These are phyloP conservation scores for Fennellomyces sp. DNA, from an alignment of 371 early-diverging fungal genomes.

Conservation along the genomic window DNA sequence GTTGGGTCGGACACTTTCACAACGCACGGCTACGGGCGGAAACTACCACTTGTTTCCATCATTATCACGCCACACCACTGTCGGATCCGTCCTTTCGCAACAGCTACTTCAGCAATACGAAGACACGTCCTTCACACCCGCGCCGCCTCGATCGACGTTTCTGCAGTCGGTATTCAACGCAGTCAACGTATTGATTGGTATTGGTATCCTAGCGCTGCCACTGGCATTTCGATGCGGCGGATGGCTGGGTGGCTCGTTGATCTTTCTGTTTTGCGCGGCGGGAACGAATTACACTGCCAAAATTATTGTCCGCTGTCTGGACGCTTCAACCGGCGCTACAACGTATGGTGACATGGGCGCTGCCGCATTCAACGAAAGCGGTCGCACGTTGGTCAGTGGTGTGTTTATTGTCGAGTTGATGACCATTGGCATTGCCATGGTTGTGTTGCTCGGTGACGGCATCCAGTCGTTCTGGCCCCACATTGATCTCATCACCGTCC, in stretches of 20 bases:
- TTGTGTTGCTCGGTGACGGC: constrained; percentile 35
- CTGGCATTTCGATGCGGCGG: constrained; percentile 36
- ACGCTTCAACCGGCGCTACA: constrained; percentile 19
- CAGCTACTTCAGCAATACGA: constrained; percentile 6
- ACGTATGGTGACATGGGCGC: constrained; percentile 71
- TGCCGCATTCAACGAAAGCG: constrained; percentile 62
- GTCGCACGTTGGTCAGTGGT: constrained; percentile 38
- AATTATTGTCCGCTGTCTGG: constrained; percentile 43
- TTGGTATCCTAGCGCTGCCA: constrained; percentile 50
- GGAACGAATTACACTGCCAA: constrained; percentile 62
- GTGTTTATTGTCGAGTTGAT: constrained; percentile 67
- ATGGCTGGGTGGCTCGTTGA: constrained; percentile 58
- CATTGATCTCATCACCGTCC: constrained; percentile 18
- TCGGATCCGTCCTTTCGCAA: constrained; percentile 14
- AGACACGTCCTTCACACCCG: neutral
- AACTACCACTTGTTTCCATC: constrained; percentile 1
- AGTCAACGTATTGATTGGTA: constrained; percentile 66
- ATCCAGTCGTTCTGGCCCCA: constrained; percentile 26
- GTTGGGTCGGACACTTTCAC: constrained; percentile 3
- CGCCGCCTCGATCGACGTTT: constrained; percentile 18
- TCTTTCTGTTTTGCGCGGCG: constrained; percentile 53
- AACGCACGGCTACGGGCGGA: neutral
- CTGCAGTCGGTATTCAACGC: constrained; percentile 54
- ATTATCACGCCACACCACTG: constrained; percentile 15
- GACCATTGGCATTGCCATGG: constrained; percentile 48